A percentile compares a stretch with the other conserved stretches of the same genome.
Conservation (phyloP, 1,284 basidiomycete species). For the Sanghuangporus sanghuang region DNA sequence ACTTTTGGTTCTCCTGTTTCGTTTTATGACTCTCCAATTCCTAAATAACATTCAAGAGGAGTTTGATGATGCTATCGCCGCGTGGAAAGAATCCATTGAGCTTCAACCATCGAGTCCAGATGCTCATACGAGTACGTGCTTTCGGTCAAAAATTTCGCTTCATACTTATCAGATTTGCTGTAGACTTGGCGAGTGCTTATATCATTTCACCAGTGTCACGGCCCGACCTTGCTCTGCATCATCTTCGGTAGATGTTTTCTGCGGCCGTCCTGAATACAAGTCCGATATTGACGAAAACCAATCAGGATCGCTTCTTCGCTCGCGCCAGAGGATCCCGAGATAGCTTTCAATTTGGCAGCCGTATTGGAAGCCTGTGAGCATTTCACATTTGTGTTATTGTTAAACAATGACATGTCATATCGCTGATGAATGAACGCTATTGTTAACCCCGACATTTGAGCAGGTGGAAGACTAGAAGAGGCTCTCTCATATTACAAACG, state of each 20-base stretch:
- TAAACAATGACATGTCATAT: slow-evolving; percentile 22
- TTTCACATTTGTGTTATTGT: slow-evolving; percentile 27
- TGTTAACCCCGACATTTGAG: neutral
- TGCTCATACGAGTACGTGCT: slow-evolving; percentile 81
- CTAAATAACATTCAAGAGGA: slow-evolving; percentile 54
- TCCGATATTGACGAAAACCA: neutral
- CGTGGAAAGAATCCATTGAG: slow-evolving; percentile 83
- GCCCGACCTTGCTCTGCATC: slow-evolving; percentile 87
- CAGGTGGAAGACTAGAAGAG: slow-evolving; percentile 77
- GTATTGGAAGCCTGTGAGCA: slow-evolving; percentile 82
- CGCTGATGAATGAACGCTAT: slow-evolving; percentile 23
- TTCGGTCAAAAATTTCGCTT: slow-evolving; percentile 15
- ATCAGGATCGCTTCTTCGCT: slow-evolving; percentile 78
- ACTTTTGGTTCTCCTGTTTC: neutral
- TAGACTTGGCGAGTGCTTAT: slow-evolving; percentile 92
- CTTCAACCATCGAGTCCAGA: slow-evolving; percentile 85
- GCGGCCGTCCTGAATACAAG: neutral
- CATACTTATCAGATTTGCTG: slow-evolving; percentile 7
- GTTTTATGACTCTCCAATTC: neutral
- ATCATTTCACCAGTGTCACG: slow-evolving; percentile 82
- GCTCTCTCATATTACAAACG: slow-evolving; percentile 77
- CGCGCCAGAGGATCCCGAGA: slow-evolving; percentile 90
- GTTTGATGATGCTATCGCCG: slow-evolving; percentile 76
- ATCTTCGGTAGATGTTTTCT: slow-evolving; percentile 58
- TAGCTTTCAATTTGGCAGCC: slow-evolving; percentile 90